Evolutionary conservation across 495 filamentous ascomycete genomes (phyloP).

Genomic region (Pyronema omphalodes): DNA sequence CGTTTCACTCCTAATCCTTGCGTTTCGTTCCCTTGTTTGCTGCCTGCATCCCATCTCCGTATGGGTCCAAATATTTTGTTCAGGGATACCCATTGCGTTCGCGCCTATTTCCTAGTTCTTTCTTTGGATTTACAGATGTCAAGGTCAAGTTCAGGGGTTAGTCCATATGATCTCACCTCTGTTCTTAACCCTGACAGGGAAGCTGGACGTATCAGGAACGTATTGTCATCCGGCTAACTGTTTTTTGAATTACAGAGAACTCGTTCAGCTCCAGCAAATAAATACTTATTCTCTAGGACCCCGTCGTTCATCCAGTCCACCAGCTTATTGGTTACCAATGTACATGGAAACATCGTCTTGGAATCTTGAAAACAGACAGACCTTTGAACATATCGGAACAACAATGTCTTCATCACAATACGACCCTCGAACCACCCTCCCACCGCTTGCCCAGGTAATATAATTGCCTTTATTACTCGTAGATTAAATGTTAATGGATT

Average conservation of each 20-base stretch:
- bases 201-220: conserved; percentile 1
- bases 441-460: conserved; percentile 21
- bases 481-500: not conserved
- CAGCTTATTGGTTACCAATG: conserved; percentile 10
- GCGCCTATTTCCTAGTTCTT: conserved; percentile 7
- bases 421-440: conserved; percentile 15
- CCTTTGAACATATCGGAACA: conserved; percentile 19
- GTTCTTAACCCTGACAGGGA: conserved; percentile 5
- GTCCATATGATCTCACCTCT: conserved; percentile 5
- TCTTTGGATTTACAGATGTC: conserved; percentile 9
- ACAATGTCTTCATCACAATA: conserved; percentile 14
- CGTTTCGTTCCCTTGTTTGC: conserved; percentile 20
- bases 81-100: conserved; percentile 12
- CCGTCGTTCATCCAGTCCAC: not conserved
- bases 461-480: not conserved
- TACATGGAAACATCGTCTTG: conserved; percentile 19
- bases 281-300: conserved; percentile 1
- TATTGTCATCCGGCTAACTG: not conserved
- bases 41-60: conserved; percentile 12
- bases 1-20: conserved; percentile 18
- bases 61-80: conserved; percentile 9
- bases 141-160: conserved; percentile 10
- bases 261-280: not conserved
- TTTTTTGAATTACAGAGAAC: not conserved
- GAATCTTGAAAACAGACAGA: conserved; percentile 14